These are phyloP conservation scores for Heterobasidion occidentale DNA, from an alignment of 1,284 basidiomycete genomes.

Conservation along the genomic window DNA sequence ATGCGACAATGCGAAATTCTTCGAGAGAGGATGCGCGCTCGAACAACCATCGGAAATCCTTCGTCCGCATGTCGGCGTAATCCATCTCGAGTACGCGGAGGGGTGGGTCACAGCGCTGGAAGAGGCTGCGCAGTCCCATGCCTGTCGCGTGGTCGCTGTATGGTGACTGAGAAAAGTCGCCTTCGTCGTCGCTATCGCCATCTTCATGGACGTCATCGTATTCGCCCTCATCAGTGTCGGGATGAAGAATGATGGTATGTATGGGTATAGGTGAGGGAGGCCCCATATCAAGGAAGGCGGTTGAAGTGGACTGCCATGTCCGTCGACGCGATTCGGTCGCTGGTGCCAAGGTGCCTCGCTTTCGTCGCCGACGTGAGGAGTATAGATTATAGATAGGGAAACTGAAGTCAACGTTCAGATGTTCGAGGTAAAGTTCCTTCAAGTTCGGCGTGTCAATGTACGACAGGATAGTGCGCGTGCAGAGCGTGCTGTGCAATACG, in stretches of 20 bases:
- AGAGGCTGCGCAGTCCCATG: constrained; percentile 64
- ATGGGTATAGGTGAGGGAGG: background rate
- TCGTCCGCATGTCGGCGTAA: constrained; percentile 71
- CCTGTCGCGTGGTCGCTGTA: constrained; percentile 70
- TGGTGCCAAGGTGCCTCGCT: background rate
- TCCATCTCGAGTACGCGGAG: constrained; percentile 64
- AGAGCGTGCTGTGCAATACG: constrained; percentile 48
- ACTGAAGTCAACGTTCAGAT: constrained; percentile 55
- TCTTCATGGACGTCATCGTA: constrained; percentile 24
- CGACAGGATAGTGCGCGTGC: constrained; percentile 55
- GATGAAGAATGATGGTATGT: background rate
- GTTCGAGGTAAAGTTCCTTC: constrained; percentile 48
- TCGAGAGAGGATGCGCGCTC: constrained; percentile 41
- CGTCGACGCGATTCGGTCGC: background rate
- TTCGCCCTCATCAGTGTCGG: background rate
- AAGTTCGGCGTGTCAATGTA: constrained; percentile 50
- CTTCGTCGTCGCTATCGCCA: constrained; percentile 68
- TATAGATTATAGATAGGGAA: constrained; percentile 21
- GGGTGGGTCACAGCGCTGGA: constrained; percentile 49
- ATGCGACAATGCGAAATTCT: constrained; percentile 64
- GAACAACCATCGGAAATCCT: constrained; percentile 66
- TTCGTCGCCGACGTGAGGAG: constrained; percentile 3
- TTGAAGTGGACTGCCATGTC: background rate
- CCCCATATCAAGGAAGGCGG: background rate
- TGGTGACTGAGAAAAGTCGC: constrained; percentile 67